Conservation (phyloP, 129 eudicot species). For the Dittrichia graveolens region DNA sequence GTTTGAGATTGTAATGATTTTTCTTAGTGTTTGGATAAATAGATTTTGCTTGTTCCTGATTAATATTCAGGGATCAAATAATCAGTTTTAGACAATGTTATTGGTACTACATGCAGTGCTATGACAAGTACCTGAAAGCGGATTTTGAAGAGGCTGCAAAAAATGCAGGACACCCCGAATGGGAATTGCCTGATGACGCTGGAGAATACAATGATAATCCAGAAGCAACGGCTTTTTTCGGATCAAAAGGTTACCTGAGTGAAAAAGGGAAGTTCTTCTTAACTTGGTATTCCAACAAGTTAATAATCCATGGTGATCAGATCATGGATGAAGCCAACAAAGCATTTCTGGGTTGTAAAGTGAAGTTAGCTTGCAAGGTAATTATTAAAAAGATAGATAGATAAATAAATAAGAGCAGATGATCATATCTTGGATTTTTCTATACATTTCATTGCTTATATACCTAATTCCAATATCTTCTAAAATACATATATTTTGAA, state of each 20-base stretch:
- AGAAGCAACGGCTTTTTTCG: conserved; percentile 61
- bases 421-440: neutral
- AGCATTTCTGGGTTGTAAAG: conserved; percentile 68
- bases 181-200: conserved; percentile 77
- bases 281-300: conserved; percentile 87
- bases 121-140: conserved; percentile 66
- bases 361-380: conserved; percentile 79
- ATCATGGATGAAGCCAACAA: conserved; percentile 90
- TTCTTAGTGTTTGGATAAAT: too few species aligned
- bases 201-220: conserved; percentile 79
- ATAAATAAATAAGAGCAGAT: too few species aligned
- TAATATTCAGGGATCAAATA: too few species aligned
- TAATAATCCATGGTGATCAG: conserved; percentile 80
- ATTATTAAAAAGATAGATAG: conserved; percentile 23
- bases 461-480: neutral
- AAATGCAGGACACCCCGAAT: conserved; percentile 67
- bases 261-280: conserved; percentile 78
- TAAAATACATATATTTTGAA: neutral
- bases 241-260: conserved; percentile 58
- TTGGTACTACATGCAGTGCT: conserved; percentile 76
- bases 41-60: too few species aligned
- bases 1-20: too few species aligned
- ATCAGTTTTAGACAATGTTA: too few species aligned
- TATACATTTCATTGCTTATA: neutral
- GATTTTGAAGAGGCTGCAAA: conserved; percentile 59